phyloP scores from a whole-genome alignment of 2,329 filamentous ascomycete genomes.

The Shiraia sp. region DNA sequence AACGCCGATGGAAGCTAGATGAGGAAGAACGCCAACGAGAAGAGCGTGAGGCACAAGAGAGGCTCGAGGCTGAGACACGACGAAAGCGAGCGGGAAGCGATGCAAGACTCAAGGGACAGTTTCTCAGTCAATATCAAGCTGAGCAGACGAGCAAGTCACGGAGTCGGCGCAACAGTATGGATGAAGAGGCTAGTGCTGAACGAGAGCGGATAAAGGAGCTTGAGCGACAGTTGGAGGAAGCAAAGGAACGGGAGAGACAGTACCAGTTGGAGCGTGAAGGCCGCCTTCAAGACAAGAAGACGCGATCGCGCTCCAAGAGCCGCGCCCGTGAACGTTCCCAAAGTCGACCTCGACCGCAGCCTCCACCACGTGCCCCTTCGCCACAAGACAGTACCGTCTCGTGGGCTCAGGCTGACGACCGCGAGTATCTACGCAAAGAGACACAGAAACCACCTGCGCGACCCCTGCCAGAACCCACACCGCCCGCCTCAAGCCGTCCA shows the following conservation, averaged over 20 bases:
- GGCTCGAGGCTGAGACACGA: constrained; percentile 67
- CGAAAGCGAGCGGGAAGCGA: constrained; percentile 65
- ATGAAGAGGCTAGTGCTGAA: constrained; percentile 57
- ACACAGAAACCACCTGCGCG: constrained; percentile 40
- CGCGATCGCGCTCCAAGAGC: constrained; percentile 44
- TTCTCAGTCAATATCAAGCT: constrained; percentile 82
- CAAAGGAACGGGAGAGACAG: constrained; percentile 67
- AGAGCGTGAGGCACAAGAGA: constrained; percentile 72
- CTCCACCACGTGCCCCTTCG: constrained; percentile 44
- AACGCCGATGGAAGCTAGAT: constrained; percentile 74
- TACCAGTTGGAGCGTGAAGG: constrained; percentile 66
- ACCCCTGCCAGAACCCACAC: constrained; percentile 38
- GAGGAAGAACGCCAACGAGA: constrained; percentile 73
- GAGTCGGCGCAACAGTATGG: constrained; percentile 44
- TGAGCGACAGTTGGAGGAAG: constrained; percentile 71
- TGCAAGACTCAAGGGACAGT: constrained; percentile 76
- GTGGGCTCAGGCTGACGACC: constrained; percentile 67
- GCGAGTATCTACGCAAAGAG: constrained; percentile 64
- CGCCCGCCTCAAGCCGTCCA: constrained; percentile 51
- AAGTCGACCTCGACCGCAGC: constrained; percentile 38
- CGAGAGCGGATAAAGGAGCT: constrained; percentile 75
- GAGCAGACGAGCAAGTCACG: constrained; percentile 57
- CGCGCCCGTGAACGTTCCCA: constrained; percentile 40
- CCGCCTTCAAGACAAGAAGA: constrained; percentile 46
- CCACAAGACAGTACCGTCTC: constrained; percentile 60